A percentile compares a stretch with the other conserved stretches of the same genome.
Evolutionary conservation across 495 filamentous ascomycete species (phyloP).

Genomic region (Tuber calosporum): DNA sequence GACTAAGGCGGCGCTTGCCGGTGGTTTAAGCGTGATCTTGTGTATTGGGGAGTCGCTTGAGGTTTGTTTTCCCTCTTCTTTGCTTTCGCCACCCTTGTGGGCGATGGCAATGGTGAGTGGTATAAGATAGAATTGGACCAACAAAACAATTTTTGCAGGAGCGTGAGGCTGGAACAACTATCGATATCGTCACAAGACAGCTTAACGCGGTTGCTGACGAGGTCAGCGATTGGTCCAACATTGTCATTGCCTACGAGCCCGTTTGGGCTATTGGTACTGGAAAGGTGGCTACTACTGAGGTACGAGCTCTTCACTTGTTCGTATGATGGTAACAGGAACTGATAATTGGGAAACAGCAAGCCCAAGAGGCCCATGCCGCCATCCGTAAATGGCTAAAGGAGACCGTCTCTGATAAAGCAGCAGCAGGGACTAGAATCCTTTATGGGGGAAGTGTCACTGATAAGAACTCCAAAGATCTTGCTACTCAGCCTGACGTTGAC

Average conservation of each 20-base stretch:
- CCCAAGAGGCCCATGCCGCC: constrained; percentile 87
- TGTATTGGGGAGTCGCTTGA: constrained; percentile 93
- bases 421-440: constrained; percentile 60
- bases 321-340: constrained; percentile 1
- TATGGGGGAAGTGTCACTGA: constrained; percentile 95
- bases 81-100: not conserved
- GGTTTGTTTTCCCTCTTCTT: constrained; percentile 43
- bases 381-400: constrained; percentile 82
- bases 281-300: constrained; percentile 81
- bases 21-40: constrained; percentile 82
- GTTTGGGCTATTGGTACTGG: constrained; percentile 99
- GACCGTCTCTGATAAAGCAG: constrained; percentile 54
- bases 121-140: constrained; percentile 7
- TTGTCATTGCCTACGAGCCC: constrained; percentile 97
- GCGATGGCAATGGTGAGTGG: not conserved
- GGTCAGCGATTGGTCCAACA: constrained; percentile 78
- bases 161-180: constrained; percentile 77
- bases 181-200: constrained; percentile 79
- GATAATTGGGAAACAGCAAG: constrained; percentile 53
- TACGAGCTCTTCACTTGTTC: constrained; percentile 4
- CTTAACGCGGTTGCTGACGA: constrained; percentile 62
- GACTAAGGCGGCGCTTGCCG: constrained; percentile 81
- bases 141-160: constrained; percentile 47
- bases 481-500: constrained; percentile 87
- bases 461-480: constrained; percentile 94